Evolutionary conservation across 1,139 yeast genomes (phyloP).

Genomic region (Lodderomyces parapsilosis): DNA sequence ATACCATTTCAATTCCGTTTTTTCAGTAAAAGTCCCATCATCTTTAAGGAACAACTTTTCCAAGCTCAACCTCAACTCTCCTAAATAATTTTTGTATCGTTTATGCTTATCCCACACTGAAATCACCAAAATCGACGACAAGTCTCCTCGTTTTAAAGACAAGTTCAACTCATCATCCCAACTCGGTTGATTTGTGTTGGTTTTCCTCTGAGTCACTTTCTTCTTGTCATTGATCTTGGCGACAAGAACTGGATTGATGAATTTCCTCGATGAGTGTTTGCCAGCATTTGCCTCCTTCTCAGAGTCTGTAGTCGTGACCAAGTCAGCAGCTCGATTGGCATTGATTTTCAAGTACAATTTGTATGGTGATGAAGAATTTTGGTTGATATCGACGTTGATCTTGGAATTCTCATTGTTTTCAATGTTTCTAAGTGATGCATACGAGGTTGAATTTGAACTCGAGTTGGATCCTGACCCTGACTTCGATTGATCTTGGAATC

Average conservation of each 20-base stretch:
- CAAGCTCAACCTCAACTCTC: slow-evolving; percentile 52
- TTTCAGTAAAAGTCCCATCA: slow-evolving; percentile 16
- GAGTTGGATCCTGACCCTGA: background rate
- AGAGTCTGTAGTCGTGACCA: slow-evolving; percentile 19
- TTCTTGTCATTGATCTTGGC: slow-evolving; percentile 32
- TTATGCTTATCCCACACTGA: slow-evolving; percentile 49
- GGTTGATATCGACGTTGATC: background rate
- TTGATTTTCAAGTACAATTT: slow-evolving; percentile 29
- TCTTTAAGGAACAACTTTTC: slow-evolving; percentile 35
- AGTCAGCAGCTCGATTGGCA: slow-evolving; percentile 42
- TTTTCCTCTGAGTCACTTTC: slow-evolving; percentile 33
- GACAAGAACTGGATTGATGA: slow-evolving; percentile 38
- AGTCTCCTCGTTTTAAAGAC: slow-evolving; percentile 30
- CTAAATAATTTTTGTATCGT: slow-evolving; percentile 50
- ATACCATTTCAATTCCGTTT: slow-evolving; percentile 49
- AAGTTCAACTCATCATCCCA: slow-evolving; percentile 43
- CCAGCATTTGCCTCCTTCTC: slow-evolving; percentile 4
- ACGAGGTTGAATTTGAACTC: background rate
- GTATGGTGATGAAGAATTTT: background rate
- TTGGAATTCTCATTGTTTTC: background rate
- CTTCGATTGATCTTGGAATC: background rate
- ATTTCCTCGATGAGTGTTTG: slow-evolving; percentile 12
- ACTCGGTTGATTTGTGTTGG: slow-evolving; percentile 41
- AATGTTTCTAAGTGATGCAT: background rate
- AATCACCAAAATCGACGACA: slow-evolving; percentile 30